Conservation (phyloP, 306 rosid species). For the Rosa multiflora region DNA sequence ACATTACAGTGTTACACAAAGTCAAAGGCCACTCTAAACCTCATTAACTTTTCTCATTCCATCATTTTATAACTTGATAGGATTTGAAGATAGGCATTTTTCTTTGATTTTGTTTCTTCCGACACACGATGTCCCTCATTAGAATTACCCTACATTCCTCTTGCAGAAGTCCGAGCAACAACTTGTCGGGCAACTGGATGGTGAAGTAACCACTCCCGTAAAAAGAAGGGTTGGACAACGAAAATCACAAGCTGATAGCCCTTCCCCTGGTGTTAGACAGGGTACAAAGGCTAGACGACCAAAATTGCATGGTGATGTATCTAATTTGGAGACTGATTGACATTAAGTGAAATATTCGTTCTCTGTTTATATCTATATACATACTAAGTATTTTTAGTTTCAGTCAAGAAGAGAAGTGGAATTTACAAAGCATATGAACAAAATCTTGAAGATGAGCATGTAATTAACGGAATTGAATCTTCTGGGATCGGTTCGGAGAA, state of each 20-base stretch:
- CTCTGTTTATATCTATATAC: neutral
- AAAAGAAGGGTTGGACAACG: neutral
- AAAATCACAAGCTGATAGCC: neutral
- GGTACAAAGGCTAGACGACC: too few species aligned
- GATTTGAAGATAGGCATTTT: neutral
- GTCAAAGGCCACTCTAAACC: neutral
- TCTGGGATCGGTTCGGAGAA: slow-evolving; percentile 2
- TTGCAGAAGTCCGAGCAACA: slow-evolving; percentile 10
- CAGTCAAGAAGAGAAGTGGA: neutral
- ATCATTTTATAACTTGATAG: neutral
- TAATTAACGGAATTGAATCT: neutral
- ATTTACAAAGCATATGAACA: neutral
- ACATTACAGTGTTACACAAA: neutral
- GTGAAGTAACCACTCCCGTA: neutral
- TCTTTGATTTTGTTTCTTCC: slow-evolving; percentile 6
- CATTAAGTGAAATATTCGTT: neutral
- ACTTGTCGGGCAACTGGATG: neutral
- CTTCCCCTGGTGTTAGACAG: neutral
- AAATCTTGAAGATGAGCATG: neutral
- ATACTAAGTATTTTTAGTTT: neutral
- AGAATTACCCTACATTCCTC: neutral
- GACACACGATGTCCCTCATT: neutral
- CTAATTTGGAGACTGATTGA: neutral
- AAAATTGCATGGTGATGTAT: neutral
- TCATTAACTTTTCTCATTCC: neutral